Evolutionary conservation across 2,329 filamentous ascomycete genomes (phyloP).

Genomic region (Alternaria solani): DNA sequence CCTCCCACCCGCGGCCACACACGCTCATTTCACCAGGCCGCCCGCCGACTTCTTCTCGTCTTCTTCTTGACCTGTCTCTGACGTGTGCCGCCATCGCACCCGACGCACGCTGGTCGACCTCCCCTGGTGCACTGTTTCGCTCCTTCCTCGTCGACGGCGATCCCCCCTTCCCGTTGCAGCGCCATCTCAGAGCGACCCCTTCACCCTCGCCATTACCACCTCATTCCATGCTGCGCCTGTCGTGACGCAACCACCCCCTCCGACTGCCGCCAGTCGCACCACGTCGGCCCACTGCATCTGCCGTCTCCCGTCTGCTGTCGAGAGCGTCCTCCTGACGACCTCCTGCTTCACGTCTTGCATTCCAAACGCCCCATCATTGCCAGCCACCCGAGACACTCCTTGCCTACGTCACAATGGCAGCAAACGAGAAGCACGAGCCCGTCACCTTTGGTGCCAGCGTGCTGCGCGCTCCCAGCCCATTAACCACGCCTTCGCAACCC

Average conservation of each 20-base stretch:
- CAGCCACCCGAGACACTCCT: conserved; percentile 17
- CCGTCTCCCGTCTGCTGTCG: conserved; percentile 15
- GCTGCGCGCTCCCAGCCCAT: conserved; percentile 38
- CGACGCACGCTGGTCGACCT: conserved; percentile 4
- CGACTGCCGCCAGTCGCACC: not conserved
- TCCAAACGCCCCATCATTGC: conserved; percentile 16
- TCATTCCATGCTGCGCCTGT: conserved; percentile 6
- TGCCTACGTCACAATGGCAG: conserved; percentile 36
- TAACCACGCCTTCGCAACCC: conserved; percentile 18
- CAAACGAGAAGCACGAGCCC: conserved; percentile 42
- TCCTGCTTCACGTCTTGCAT: conserved; percentile 1
- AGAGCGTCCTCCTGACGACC: conserved; percentile 20
- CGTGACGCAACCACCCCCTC: not conserved
- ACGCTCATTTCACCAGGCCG: conserved; percentile 12
- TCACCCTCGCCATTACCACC: not conserved
- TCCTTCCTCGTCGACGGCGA: conserved; percentile 9
- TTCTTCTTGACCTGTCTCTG: conserved; percentile 10
- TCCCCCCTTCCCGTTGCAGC: conserved; percentile 25
- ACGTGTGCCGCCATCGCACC: not conserved
- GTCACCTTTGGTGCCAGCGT: conserved; percentile 56
- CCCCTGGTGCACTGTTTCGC: conserved; percentile 3
- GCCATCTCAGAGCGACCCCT: conserved; percentile 3
- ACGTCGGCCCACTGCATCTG: conserved; percentile 21
- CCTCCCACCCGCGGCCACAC: conserved; percentile 6
- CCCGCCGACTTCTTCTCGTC: conserved; percentile 11